Percentiles rank a stretch among this genome's conserved stretches.
phyloP scores from a whole-genome alignment of 768 basidiomycete species.

The Suillus variegatus region DNA sequence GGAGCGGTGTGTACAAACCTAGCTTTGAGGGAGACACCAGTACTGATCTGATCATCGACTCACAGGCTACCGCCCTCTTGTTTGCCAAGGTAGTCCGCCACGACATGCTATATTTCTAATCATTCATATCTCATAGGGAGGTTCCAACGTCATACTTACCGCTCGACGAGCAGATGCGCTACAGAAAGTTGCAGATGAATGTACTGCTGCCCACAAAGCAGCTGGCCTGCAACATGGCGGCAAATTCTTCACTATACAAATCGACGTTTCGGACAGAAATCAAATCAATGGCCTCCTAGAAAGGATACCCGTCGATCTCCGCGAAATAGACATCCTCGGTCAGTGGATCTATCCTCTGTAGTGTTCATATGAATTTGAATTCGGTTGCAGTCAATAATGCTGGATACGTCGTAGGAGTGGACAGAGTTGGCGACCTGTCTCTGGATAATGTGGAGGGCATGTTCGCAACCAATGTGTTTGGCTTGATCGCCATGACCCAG shows the following conservation, averaged over 20 bases:
- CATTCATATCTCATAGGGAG: conserved; percentile 50
- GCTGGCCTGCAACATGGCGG: conserved; percentile 77
- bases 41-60: conserved; percentile 2
- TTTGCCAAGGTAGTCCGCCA: conserved; percentile 71
- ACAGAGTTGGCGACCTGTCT: conserved; percentile 81
- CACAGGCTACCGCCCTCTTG: conserved; percentile 80
- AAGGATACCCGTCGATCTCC: conserved; percentile 69
- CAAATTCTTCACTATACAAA: conserved; percentile 65
- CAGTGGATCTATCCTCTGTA: conserved; percentile 19
- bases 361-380: background rate
- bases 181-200: conserved; percentile 66
- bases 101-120: background rate
- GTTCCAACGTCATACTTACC: conserved; percentile 83
- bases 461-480: conserved; percentile 82
- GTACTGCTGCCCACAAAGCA: conserved; percentile 67
- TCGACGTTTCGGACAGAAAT: conserved; percentile 79
- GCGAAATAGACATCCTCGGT: conserved; percentile 85
- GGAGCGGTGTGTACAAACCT: conserved; percentile 64
- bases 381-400: conserved; percentile 65
- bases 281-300: conserved; percentile 72
- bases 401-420: conserved; percentile 87
- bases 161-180: conserved; percentile 79
- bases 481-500: conserved; percentile 83
- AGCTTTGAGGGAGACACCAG: conserved; percentile 2
- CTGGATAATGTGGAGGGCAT: conserved; percentile 80